Percentiles rank a stretch among this genome's conserved stretches.
These are phyloP conservation scores for Eucalyptus polybractea DNA, from an alignment of 345 rosid species.

Conservation along the genomic window DNA sequence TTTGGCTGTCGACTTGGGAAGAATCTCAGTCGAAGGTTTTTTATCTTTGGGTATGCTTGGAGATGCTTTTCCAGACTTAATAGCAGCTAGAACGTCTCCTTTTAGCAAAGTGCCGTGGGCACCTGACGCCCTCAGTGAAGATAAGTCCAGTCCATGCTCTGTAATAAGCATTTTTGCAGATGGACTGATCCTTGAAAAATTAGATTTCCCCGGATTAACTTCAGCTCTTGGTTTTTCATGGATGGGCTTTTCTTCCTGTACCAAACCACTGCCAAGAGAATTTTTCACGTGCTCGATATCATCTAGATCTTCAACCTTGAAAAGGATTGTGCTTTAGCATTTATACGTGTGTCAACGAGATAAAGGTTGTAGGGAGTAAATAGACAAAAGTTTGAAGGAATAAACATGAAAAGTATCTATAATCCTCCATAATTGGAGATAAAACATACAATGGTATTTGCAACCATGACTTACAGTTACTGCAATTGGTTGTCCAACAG, in stretches of 20 bases:
- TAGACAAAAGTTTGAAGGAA: background rate
- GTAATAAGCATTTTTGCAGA: conserved; percentile 72
- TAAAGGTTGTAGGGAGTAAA: background rate
- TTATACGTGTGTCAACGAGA: background rate
- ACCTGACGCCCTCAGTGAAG: conserved; percentile 76
- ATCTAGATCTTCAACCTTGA: conserved; percentile 79
- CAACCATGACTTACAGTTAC: conserved; percentile 30
- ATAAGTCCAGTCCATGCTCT: conserved; percentile 69
- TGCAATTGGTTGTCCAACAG: conserved; percentile 61
- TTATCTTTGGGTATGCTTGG: conserved; percentile 26
- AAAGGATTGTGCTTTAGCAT: conserved; percentile 6
- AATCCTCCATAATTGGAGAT: background rate
- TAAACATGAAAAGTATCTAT: background rate
- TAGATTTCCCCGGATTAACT: conserved; percentile 14
- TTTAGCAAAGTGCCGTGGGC: conserved; percentile 75
- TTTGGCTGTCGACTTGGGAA: conserved; percentile 18
- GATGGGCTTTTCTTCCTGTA: conserved; percentile 24
- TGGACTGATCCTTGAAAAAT: conserved; percentile 79
- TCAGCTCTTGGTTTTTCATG: conserved; percentile 31
- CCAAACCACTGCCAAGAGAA: conserved; percentile 28
- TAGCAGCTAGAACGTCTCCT: conserved; percentile 72
- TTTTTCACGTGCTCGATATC: conserved; percentile 59
- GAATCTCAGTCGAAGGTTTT: conserved; percentile 20
- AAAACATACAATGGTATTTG: background rate
- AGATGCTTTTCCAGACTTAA: conserved; percentile 65